Percentiles rank a stretch among this genome's conserved stretches.
These are phyloP conservation scores for Penicillium sp. DNA, from an alignment of 2,329 filamentous ascomycete genomes.

Conservation along the genomic window DNA sequence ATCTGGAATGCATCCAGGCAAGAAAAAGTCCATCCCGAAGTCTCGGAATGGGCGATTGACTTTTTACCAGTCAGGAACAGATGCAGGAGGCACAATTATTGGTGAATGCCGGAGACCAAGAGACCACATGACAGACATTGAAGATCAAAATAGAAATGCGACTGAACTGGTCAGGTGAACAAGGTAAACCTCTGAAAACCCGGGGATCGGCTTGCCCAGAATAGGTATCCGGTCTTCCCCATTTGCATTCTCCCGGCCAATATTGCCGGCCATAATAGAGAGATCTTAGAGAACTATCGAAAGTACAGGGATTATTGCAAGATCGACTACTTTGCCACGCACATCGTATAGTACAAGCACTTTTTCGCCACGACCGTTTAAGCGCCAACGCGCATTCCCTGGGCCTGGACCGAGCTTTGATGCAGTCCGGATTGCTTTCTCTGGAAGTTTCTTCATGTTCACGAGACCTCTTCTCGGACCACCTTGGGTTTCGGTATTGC, in stretches of 20 bases:
- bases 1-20: background rate
- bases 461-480: conserved; percentile 10
- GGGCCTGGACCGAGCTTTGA: background rate
- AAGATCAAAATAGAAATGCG: background rate
- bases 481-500: background rate
- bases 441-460: conserved; percentile 12
- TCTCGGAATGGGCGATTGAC: conserved; percentile 8
- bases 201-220: conserved; percentile 18
- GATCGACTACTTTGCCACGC: background rate
- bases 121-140: background rate
- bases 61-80: conserved; percentile 9
- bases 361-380: conserved; percentile 2
- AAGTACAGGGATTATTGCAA: background rate
- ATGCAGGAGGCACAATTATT: background rate
- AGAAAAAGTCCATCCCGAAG: background rate
- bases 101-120: background rate
- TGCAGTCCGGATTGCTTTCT: conserved; percentile 4
- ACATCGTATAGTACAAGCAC: background rate
- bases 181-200: conserved; percentile 3
- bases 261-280: background rate
- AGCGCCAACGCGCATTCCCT: conserved; percentile 1
- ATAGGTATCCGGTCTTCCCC: conserved; percentile 13
- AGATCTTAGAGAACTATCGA: background rate
- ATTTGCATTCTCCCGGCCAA: background rate
- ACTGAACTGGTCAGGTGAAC: conserved; percentile 6